Base-by-base conservation (phyloP, 371 early-diverging fungal species). In the Mucor piriformis region DNA sequence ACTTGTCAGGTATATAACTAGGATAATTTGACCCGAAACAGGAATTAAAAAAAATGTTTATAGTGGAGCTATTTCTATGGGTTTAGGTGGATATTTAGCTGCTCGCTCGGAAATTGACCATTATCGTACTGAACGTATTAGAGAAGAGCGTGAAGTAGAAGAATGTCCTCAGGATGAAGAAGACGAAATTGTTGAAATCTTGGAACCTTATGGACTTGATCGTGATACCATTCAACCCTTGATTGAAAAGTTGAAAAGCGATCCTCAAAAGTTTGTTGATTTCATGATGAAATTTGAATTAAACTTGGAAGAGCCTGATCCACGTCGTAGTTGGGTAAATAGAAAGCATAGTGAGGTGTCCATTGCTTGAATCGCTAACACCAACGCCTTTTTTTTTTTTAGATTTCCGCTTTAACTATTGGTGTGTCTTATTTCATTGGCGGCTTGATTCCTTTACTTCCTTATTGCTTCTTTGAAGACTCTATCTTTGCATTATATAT, bases 201-300 rank as follows among this genome's bases (percentile, higher is more conserved):
- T 85, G 16, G 72, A 81, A 52, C 86, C 85, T 24, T 88, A 88
- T 63, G 89, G 89, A 8, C 56, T 90, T 12, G 76, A 73, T 51
- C 66, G 79, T 8, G 61, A 73, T 8, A 73, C 79, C 1, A 63
- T 87, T 25, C 72, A 83, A 38, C 91, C 91, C n/a, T 48, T 90
- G n/a, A 73, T 90, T 50, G 71, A 74, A 13, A 73, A 73, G 32
- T 68, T 90, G 29, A 75, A 76, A 57, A 51, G 46, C 15, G 76
- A 88, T 63, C 85, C 83, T 32, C 74, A 79, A 38, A 76, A 79
- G 55, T 88, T 82, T 74, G 85, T 86, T 8, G 88, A 90, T 59
- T 90, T 90, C 56, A 88, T 90, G 88, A 90, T 90, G 91, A 79
- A 83, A 57, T 88, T 88, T 71, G 88, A 90, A 65, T 69, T 89